Evolutionary conservation across 129 eudicot genomes (phyloP), one percentile per base, ranked within the genome.

Genomic region (Chrysanthemum makinoi): DNA sequence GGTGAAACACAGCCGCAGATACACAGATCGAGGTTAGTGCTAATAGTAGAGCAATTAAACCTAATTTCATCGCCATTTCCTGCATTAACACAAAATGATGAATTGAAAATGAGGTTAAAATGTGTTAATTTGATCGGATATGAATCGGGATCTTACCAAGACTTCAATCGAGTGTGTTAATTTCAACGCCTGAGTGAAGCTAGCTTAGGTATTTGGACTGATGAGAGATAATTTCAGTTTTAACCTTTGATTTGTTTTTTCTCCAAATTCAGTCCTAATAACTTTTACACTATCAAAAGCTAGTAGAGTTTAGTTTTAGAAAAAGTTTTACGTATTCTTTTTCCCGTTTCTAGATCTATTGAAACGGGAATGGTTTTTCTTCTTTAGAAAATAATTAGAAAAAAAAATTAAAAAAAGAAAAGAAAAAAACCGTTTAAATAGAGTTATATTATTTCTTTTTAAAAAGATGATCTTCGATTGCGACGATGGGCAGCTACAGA

Each of bases 21-120:
- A 81, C 86, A 71, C 81, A 87, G 76, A 86, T 87, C 86, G 80
- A 78, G 17, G 77, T 67, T 48, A 84, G 39, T 16, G 80, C 80
- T 33, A 84, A 16, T 6, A 83, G 5, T 19, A 86, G 69, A 62
- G 73, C 62, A 58, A 92, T 80, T 62, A 85, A 82, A 24, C 83
- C 88, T 49, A 82, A 80, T 43, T 72, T 68, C 72, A 71, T 77
- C 81, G 81, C 77, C 98, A 89, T 93, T 49, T 75, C 87, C 81
- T 82, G 67, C 6, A 26, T 13, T 18, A 30, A 64, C 6, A 11
- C 15, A 17, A 68, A 55, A 62, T 57, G 10, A 17, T 22, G 47
- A 54, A 30, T 5, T 20, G 17, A n/a, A 44, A 66, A 51, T 9
- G 65, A 52, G 24, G 53, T 56, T 0, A n/a, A 62, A 35, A 20